These are phyloP conservation scores for Saitozyma sp. DNA, from an alignment of 768 basidiomycete species.

Conservation along the genomic window DNA sequence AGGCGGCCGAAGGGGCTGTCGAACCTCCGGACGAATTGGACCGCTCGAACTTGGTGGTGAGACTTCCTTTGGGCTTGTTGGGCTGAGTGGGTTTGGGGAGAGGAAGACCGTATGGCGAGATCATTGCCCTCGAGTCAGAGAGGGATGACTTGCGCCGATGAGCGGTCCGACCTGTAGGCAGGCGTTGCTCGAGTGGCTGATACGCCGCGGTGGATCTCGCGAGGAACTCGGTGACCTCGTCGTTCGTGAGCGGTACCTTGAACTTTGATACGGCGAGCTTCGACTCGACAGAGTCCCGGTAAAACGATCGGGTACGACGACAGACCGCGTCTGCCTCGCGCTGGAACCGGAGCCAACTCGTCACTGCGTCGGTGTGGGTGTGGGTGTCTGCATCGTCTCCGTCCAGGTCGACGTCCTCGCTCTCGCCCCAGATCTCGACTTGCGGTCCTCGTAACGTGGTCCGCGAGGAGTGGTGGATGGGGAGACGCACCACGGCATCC, in stretches of 20 bases:
- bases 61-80: conserved; percentile 16
- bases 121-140: conserved; percentile 18
- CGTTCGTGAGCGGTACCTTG: conserved; percentile 20
- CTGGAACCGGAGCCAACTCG: conserved; percentile 37
- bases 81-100: conserved; percentile 10
- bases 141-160: conserved; percentile 38
- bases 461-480: neutral
- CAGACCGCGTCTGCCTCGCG: conserved; percentile 41
- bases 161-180: conserved; percentile 9
- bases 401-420: conserved; percentile 3
- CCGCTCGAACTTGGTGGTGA: conserved; percentile 43
- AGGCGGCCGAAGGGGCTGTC: too few species aligned
- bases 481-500: neutral
- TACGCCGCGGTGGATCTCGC: conserved; percentile 32
- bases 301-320: conserved; percentile 21
- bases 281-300: conserved; percentile 24
- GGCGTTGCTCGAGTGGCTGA: conserved; percentile 32
- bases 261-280: conserved; percentile 15
- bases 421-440: conserved; percentile 1
- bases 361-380: conserved; percentile 16
- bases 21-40: conserved; percentile 16
- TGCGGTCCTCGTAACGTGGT: neutral
- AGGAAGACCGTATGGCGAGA: conserved; percentile 42
- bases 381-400: too few species aligned
- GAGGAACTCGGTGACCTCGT: conserved; percentile 32